Evolutionary conservation across 2,329 filamentous ascomycete species (phyloP), one percentile per base, ranked within the genome.

Genomic region (Aspergillus phoenicis): DNA sequence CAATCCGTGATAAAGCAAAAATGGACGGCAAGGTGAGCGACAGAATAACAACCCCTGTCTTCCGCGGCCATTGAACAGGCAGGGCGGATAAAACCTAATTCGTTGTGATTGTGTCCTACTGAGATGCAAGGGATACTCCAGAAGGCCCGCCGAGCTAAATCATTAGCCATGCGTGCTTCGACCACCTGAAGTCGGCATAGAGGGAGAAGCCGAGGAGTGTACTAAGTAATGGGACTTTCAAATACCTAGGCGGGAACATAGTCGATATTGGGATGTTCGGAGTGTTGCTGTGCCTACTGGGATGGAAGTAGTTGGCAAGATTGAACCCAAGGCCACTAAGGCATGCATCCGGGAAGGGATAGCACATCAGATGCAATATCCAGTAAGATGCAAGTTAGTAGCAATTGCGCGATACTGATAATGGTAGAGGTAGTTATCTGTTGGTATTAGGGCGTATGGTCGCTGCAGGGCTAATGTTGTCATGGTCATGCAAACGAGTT

Each of bases 11-110:
- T 33, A 45, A 8, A 45, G 53, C 10, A 33, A 39, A 45, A 41
- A 45, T 36, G 39, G 22, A 33, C 52, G 52, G 33, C 8, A 17
- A 56, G 41, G 30, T 43, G 53, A 43, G 22, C 24, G 47, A 36
- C 10, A 56, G 39, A 33, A 10, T 36, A 26, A 26, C 17, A 36
- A 30, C 26, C 52, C 51, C 49, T 59, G 54, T 41, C 28, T 59
- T 58, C 49, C 52, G 28, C 43, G 52, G 53, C 41, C 53, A 53
- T 48, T 38, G 30, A 15, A 57, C 53, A 24, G 52, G 26, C 26
- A 62, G 38, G 55, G 57, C 58, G 52, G 62, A 65, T 62, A 59
- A 60, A 62, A 65, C 62, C 59, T 57, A 58, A 59, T 58, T 60
- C 57, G 52, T 36, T 56, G 62, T 60, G 59, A 60, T 59, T 52